A percentile compares a stretch with the other conserved stretches of the same genome.
Conservation (phyloP, 208 protist genomes). For the Porcisia hertigi region DNA sequence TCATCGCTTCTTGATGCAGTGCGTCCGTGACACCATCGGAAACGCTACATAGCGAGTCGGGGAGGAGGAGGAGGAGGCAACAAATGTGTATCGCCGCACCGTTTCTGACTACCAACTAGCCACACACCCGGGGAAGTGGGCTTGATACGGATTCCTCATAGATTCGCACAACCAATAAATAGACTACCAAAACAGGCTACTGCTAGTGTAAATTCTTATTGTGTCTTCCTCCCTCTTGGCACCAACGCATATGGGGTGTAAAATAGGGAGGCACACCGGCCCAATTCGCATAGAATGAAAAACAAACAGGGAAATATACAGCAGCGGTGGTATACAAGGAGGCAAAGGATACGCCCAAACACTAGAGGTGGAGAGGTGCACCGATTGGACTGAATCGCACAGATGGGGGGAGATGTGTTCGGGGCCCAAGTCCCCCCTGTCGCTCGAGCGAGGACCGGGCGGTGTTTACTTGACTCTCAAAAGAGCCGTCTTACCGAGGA, state of each 20-base stretch:
- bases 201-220: background rate
- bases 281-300: background rate
- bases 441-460: background rate
- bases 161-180: slow-evolving; percentile 1
- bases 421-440: background rate
- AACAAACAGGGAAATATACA: background rate
- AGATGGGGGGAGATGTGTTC: background rate
- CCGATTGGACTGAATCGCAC: background rate
- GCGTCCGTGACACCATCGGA: slow-evolving; percentile 15
- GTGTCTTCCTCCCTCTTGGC: background rate
- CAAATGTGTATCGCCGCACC: background rate
- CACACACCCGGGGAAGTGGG: background rate
- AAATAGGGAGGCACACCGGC: background rate
- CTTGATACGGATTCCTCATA: background rate
- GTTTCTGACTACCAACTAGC: background rate
- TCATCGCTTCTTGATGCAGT: slow-evolving; percentile 23
- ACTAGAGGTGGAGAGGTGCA: background rate
- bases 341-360: background rate
- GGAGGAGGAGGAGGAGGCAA: background rate
- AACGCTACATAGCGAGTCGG: background rate
- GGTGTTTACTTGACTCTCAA: background rate
- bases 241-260: background rate
- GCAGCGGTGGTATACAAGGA: background rate
- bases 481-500: slow-evolving; percentile 2
- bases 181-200: background rate